phyloP scores from a whole-genome alignment of 495 filamentous ascomycete species.

The Oidiodendron maius region DNA sequence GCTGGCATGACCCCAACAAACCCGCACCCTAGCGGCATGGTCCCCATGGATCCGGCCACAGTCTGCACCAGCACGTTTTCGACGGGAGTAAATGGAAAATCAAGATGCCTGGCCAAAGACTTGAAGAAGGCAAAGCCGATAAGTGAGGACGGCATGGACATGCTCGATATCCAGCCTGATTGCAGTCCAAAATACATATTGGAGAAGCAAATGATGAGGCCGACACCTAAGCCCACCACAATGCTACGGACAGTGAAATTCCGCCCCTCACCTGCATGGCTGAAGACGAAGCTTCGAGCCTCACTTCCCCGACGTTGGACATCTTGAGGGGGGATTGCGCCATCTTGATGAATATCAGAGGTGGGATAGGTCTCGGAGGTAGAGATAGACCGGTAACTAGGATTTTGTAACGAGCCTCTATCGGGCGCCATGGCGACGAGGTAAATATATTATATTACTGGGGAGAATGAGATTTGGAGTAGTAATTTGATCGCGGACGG shows the following conservation, averaged over 20 bases:
- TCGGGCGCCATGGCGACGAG: slow-evolving; percentile 31
- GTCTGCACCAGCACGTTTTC: slow-evolving; percentile 98
- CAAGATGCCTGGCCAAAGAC: slow-evolving; percentile 59
- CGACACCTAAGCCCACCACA: slow-evolving; percentile 74
- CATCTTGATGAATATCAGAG: background rate
- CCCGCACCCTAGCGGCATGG: slow-evolving; percentile 93
- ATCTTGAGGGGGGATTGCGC: slow-evolving; percentile 9
- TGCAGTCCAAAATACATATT: slow-evolving; percentile 98
- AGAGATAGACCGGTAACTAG: slow-evolving; percentile 15
- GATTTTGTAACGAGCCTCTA: slow-evolving; percentile 21
- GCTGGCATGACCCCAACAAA: slow-evolving; percentile 93
- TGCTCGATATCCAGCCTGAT: slow-evolving; percentile 75
- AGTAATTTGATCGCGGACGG: too few relatives aligned
- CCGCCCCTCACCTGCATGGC: slow-evolving; percentile 30
- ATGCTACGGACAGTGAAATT: slow-evolving; percentile 84
- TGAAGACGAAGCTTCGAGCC: slow-evolving; percentile 29
- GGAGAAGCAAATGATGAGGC: slow-evolving; percentile 84
- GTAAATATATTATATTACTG: too few relatives aligned
- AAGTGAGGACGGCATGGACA: slow-evolving; percentile 82
- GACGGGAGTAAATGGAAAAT: slow-evolving; percentile 81
- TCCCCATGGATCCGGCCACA: slow-evolving; percentile 89
- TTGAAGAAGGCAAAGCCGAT: slow-evolving; percentile 98
- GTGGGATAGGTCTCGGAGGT: slow-evolving; percentile 6
- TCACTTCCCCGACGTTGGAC: slow-evolving; percentile 26
- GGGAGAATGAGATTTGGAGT: too few relatives aligned